Base-by-base conservation (phyloP, 176 grass and related monocot species). In the Paspalum notatum region DNA sequence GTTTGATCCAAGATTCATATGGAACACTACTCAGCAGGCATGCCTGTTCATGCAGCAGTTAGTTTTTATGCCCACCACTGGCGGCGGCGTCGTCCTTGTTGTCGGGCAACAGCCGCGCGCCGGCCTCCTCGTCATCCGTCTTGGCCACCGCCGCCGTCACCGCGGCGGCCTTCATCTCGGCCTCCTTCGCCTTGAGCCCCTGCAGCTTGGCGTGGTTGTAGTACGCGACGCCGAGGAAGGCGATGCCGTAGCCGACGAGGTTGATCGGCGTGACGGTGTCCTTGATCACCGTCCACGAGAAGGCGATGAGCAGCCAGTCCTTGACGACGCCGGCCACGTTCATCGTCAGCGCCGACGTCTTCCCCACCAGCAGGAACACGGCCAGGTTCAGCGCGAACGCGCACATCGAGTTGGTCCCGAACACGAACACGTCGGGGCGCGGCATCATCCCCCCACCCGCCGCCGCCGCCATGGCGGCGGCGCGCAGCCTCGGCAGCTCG, bases 321-420 rank as follows among this genome's bases (percentile, higher is more conserved):
- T 97, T 97, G 61, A 97, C 89, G 45, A 97, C 94, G 5, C 94
- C 94, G 5, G 91, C 91, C 9, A 97, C 91, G 54, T 97, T 93
- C 94, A 97, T 97, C 8, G 94, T 97, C 59, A 97, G 89, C 62
- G 94, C 94, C 32, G 94, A 93, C 26, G 94, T 97, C 84, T 97
- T 97, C 15, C 94, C 94, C 21, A 97, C 94, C 0, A 97, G 94
- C 74, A 97, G 66, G 83, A 93, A 93, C 45, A 93, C 94, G 3
- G 91, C 94, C 40, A 97, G 89, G 76, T 97, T 97, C 5, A 97
- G 89, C 81, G 89, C 91, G 82, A 97, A 97, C 2, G 94, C 91
- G 68, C 89, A 93, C 18, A 93, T 37, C 47, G 91, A 97, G 82
- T 97, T 97, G 25, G 91, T 91, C 44, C 86, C 78, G 76, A 93